Percentiles rank a stretch among this genome's conserved stretches.
phyloP scores from a whole-genome alignment of 2,329 filamentous ascomycete species.

The Mycogone perniciosa region DNA sequence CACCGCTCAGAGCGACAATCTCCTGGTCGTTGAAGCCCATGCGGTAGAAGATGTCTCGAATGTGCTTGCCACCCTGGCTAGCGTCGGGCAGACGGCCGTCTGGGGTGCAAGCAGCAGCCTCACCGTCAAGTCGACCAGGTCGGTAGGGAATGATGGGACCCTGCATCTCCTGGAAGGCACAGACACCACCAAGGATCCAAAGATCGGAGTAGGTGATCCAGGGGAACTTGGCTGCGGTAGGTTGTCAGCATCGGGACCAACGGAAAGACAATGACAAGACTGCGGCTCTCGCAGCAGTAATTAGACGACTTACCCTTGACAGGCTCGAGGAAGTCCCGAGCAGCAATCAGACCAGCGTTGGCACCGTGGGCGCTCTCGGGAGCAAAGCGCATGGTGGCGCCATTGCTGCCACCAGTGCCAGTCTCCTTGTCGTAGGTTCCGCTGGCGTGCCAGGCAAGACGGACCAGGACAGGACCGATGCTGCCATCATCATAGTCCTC shows the following conservation, averaged over 20 bases:
- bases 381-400: conserved; percentile 92
- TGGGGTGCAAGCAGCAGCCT: conserved; percentile 79
- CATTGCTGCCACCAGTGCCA: conserved; percentile 86
- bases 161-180: conserved; percentile 90
- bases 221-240: conserved; percentile 57
- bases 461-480: conserved; percentile 85
- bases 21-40: conserved; percentile 98
- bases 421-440: conserved; percentile 89
- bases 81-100: conserved; percentile 84
- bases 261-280: too few relatives aligned
- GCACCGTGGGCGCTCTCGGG: conserved; percentile 87
- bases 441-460: conserved; percentile 89
- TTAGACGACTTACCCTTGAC: conserved; percentile 60
- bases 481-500: conserved; percentile 95
- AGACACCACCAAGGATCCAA: conserved; percentile 84
- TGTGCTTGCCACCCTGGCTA: conserved; percentile 68
- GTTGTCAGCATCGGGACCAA: background rate
- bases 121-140: conserved; percentile 75
- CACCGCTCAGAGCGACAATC: conserved; percentile 84
- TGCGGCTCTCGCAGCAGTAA: background rate
- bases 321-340: conserved; percentile 88
- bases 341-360: conserved; percentile 81
- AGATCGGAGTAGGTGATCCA: conserved; percentile 97
- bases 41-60: conserved; percentile 87
- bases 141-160: conserved; percentile 83